Percentiles rank a stretch among this genome's conserved stretches.
Conservation (phyloP, 345 rosid genomes). For the Citrus mangshanensis region DNA sequence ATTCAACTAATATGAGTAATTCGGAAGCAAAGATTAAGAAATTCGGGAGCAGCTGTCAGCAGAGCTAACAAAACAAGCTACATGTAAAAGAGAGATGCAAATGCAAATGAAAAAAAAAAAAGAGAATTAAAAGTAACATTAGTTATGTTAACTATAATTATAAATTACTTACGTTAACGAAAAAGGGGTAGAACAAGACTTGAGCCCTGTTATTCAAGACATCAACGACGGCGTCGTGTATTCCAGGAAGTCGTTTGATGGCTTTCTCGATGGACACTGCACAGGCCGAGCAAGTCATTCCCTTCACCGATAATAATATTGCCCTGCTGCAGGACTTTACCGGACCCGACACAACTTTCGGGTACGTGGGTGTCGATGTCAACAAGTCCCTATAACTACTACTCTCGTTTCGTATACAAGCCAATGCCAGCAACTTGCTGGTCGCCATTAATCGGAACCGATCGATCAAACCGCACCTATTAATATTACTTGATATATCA, state of each 20-base stretch:
- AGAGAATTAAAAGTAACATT: too few relatives aligned
- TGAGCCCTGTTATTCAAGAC: conserved; percentile 63
- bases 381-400: conserved; percentile 33
- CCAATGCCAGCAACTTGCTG: too few relatives aligned
- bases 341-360: conserved; percentile 38
- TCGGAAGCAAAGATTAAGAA: too few relatives aligned
- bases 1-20: too few relatives aligned
- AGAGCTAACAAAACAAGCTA: background rate
- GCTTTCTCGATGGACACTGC: conserved; percentile 94
- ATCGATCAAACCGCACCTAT: too few relatives aligned
- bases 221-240: conserved; percentile 69
- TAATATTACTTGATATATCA: background rate
- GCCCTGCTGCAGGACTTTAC: conserved; percentile 12
- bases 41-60: too few relatives aligned
- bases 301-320: conserved; percentile 59
- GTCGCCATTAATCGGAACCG: too few relatives aligned
- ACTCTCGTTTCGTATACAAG: conserved; percentile 35
- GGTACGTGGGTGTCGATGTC: conserved; percentile 62
- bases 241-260: conserved; percentile 80
- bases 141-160: too few relatives aligned
- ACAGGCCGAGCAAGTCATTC: conserved; percentile 92
- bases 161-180: conserved; percentile 48
- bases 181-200: conserved; percentile 59
- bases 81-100: background rate
- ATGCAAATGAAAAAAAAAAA: background rate